Percentiles rank a stretch among this genome's conserved stretches.
These are phyloP conservation scores for Plasmopara viticola DNA, from an alignment of 352 stramenopile genomes.

Conservation along the genomic window DNA sequence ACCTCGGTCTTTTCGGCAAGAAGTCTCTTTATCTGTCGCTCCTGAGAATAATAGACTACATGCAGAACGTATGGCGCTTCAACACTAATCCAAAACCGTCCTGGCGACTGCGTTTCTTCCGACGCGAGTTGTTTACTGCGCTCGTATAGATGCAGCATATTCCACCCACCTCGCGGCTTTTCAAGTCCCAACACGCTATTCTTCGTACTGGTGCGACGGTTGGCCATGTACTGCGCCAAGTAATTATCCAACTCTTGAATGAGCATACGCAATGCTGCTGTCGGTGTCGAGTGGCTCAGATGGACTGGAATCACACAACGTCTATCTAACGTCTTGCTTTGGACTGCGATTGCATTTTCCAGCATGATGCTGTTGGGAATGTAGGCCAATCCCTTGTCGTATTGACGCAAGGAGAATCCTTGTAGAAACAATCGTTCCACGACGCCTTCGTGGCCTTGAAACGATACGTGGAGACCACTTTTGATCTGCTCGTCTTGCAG, in stretches of 20 bases:
- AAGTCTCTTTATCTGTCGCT: slow-evolving; percentile 53
- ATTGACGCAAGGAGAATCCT: slow-evolving; percentile 71
- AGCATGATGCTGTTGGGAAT: slow-evolving; percentile 78
- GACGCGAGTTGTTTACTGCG: slow-evolving; percentile 29
- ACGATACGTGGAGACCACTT: slow-evolving; percentile 62
- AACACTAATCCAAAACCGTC: slow-evolving; percentile 69
- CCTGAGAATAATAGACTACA: slow-evolving; percentile 69
- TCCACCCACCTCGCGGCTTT: slow-evolving; percentile 35
- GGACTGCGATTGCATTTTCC: slow-evolving; percentile 66
- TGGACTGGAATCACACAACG: slow-evolving; percentile 51
- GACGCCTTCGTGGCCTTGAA: slow-evolving; percentile 73
- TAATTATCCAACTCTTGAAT: slow-evolving; percentile 68
- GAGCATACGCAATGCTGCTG: slow-evolving; percentile 46
- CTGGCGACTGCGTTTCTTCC: slow-evolving; percentile 23
- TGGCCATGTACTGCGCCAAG: slow-evolving; percentile 33
- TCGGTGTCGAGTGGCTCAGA: slow-evolving; percentile 46
- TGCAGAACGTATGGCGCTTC: slow-evolving; percentile 61
- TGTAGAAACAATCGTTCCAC: slow-evolving; percentile 79
- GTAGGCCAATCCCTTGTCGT: slow-evolving; percentile 76
- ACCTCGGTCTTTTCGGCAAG: slow-evolving; percentile 73
- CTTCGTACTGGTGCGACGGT: slow-evolving; percentile 22
- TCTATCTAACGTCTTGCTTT: slow-evolving; percentile 54
- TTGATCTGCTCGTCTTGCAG: slow-evolving; percentile 82
- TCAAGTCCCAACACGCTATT: slow-evolving; percentile 48
- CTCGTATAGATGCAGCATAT: slow-evolving; percentile 39